Evolutionary conservation across 163 green algal genomes (phyloP).

Genomic region (Scenedesmus sp.): DNA sequence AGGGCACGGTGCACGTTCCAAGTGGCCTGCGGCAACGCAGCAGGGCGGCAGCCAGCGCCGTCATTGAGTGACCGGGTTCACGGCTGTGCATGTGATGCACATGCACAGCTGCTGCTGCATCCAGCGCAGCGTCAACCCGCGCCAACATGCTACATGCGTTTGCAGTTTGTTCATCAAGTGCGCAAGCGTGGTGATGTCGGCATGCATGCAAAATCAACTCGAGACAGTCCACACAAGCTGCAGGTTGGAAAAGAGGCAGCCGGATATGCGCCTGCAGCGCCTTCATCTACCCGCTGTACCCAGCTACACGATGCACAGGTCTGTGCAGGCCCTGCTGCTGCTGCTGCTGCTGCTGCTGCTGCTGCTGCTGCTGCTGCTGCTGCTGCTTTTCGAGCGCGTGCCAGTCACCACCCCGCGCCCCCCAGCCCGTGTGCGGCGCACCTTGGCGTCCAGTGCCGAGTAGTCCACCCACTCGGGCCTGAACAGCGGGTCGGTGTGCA

Average conservation of each 20-base stretch:
- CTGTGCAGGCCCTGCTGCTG: not conserved
- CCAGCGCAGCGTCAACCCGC: too few relatives aligned
- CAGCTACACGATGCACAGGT: too few relatives aligned
- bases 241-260: not conserved
- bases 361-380: not conserved
- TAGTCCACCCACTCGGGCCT: slow-evolving; percentile 94
- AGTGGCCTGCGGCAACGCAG: slow-evolving; percentile 75
- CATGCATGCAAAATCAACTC: too few relatives aligned
- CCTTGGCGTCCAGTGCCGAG: slow-evolving; percentile 91
- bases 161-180: not conserved
- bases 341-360: not conserved
- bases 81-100: too few relatives aligned
- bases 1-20: slow-evolving; percentile 85
- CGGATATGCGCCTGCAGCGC: too few relatives aligned
- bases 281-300: too few relatives aligned
- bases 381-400: not conserved
- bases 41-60: not conserved
- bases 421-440: not conserved
- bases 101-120: too few relatives aligned
- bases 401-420: not conserved
- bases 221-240: not conserved
- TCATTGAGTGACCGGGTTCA: not conserved
- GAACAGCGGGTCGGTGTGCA: slow-evolving; percentile 80
- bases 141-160: too few relatives aligned
- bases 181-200: too few relatives aligned